Conservation (phyloP, 1,284 basidiomycete genomes). For the Cutaneotrichosporon cavernicola region DNA sequence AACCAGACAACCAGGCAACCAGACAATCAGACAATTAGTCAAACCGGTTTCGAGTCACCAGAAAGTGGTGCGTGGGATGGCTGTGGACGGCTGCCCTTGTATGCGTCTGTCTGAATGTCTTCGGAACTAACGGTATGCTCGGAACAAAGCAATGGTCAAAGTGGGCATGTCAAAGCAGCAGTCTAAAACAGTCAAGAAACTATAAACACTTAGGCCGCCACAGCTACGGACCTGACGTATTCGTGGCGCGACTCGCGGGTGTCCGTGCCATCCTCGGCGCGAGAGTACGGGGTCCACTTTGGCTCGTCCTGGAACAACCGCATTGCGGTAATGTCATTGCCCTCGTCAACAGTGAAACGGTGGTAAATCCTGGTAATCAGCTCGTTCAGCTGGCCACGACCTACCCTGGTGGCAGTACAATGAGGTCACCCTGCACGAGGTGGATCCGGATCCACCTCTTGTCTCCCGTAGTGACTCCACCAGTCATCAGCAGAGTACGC, state of each 20-base stretch:
- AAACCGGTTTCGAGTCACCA: too few relatives aligned
- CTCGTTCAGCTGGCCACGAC: background rate
- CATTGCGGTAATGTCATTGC: slow-evolving; percentile 67
- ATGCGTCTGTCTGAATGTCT: too few relatives aligned
- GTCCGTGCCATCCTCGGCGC: slow-evolving; percentile 62
- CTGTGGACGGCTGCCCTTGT: too few relatives aligned
- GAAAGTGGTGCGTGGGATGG: too few relatives aligned
- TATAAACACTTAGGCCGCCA: slow-evolving; percentile 1
- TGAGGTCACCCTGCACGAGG: slow-evolving; percentile 67
- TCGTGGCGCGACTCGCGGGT: slow-evolving; percentile 62
- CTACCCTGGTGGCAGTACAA: slow-evolving; percentile 68
- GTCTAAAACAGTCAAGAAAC: background rate
- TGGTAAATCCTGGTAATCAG: slow-evolving; percentile 64
- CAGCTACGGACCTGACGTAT: slow-evolving; percentile 57
- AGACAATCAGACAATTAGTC: too few relatives aligned
- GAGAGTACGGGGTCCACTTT: slow-evolving; percentile 76
- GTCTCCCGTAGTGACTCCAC: slow-evolving; percentile 39
- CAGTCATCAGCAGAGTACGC: slow-evolving; percentile 9
- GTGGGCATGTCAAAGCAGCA: background rate
- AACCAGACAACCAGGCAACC: too few relatives aligned
- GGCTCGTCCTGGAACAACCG: slow-evolving; percentile 85
- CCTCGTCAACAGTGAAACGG: slow-evolving; percentile 75
- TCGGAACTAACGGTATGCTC: too few relatives aligned
- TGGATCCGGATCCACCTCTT: slow-evolving; percentile 73
- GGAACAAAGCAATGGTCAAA: background rate